Conservation (phyloP, 345 rosid genomes). For the Mallotus nudiflorus region DNA sequence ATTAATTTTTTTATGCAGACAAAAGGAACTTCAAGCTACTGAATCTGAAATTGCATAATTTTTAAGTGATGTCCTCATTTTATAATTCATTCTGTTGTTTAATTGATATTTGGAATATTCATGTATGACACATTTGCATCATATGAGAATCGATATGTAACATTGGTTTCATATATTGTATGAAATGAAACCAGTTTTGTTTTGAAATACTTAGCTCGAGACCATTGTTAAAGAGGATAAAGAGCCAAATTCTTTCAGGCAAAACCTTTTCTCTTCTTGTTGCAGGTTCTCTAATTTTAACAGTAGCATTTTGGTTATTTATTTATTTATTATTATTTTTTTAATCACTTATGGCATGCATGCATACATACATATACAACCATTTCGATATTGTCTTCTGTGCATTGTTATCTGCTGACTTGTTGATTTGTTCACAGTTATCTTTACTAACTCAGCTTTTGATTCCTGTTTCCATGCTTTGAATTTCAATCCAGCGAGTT, state of each 20-base stretch:
- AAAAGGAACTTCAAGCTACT: background rate
- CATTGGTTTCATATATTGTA: background rate
- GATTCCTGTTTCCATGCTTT: background rate
- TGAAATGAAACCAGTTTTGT: background rate
- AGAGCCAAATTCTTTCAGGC: too few species aligned
- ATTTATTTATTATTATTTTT: too few species aligned
- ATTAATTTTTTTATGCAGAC: background rate
- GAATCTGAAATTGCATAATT: background rate
- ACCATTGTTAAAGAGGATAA: too few species aligned
- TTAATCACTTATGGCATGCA: too few species aligned
- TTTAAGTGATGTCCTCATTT: background rate
- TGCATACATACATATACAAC: too few species aligned
- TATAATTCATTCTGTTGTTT: background rate
- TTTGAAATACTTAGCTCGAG: background rate
- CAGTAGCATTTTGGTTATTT: too few species aligned
- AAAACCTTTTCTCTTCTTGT: too few species aligned
- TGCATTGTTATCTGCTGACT: background rate
- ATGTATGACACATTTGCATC: background rate
- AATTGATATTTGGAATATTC: background rate
- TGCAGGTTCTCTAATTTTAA: too few species aligned
- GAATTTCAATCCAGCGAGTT: background rate
- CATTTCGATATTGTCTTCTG: background rate
- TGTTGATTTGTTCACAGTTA: too few species aligned
- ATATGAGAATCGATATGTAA: background rate
- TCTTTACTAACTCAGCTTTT: background rate